These are phyloP conservation scores for Malassezia japonica DNA, from an alignment of 1,284 basidiomycete genomes.

Conservation along the genomic window DNA sequence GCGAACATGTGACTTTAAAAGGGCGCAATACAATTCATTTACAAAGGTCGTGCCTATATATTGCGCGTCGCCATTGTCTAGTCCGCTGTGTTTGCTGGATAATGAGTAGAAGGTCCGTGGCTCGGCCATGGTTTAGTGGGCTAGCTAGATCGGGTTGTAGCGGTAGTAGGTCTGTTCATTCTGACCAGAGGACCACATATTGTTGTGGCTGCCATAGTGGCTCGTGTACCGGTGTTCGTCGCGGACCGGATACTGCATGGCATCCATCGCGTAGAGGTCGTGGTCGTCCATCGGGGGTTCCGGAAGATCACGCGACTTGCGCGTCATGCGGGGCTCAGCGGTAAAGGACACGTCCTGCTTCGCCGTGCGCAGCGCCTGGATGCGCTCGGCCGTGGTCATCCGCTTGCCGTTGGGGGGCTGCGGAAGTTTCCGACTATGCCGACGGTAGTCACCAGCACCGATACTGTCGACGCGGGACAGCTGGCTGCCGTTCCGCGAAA, in stretches of 20 bases:
- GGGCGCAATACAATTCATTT: no score
- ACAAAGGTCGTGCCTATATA: no score
- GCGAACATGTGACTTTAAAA: no score
- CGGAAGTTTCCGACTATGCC: constrained; percentile 2
- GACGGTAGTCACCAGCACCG: constrained; percentile 14
- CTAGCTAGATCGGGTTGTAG: constrained; percentile 8
- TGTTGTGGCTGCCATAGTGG: neutral
- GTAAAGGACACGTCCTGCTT: neutral
- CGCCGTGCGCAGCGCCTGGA: constrained; percentile 2
- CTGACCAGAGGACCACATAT: neutral
- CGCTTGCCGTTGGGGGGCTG: neutral
- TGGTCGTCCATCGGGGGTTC: neutral
- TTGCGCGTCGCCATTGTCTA: no score
- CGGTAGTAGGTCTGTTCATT: no score
- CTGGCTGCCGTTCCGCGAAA: constrained; percentile 2
- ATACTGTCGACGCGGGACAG: constrained; percentile 16
- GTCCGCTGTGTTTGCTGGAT: no score
- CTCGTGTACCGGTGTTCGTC: constrained; percentile 7
- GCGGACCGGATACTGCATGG: constrained; percentile 1
- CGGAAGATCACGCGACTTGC: neutral
- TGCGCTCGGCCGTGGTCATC: constrained; percentile 11
- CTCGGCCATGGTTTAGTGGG: no score
- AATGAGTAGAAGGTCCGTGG: no score
- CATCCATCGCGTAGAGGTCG: neutral
- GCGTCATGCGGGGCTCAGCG: neutral